Evolutionary conservation across 345 rosid genomes (phyloP), one percentile per base, ranked within the genome.

Genomic region (Laguncularia racemosa): DNA sequence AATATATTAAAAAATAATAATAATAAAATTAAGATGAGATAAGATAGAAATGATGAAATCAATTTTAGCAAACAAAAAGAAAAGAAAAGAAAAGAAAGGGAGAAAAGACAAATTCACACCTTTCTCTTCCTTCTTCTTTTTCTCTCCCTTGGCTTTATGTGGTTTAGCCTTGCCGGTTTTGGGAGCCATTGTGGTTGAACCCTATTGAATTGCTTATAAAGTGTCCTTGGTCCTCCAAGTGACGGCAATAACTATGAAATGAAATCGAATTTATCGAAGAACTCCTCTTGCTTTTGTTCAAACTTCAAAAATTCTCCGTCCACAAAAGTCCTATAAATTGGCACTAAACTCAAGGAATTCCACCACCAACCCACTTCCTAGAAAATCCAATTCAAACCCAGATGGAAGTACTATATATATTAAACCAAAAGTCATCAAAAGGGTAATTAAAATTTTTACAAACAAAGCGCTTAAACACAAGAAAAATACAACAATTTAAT

Each of bases 91-190:
- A 16, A 53, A 50, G 14, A 17, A 43, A 44, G 14, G 19, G 2
- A 28, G 44, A 21, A 54, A 38, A 16, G 6, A 9, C 18, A 50
- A 7, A 9, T 20, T n/a, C 43, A n/a, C 54, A 84, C 96, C 85
- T 84, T 85, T 86, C 76, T 89, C 98, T 69, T 83, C 95, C 60
- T 83, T 92, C 73, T 78, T 92, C 81, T 81, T 92, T 82, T 85
- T 86, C 18, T 89, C 98, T 50, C 88, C 78, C 69, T 84, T 89
- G 20, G 76, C 75, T 67, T 73, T 89, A 48, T 89, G 91, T 12
- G 83, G 77, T 63, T 79, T 92, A 51, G 87, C 74, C 80, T 78
- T 89, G 38, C 96, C 84, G 10, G 95, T 74, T 64, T 81, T 92
- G 16, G 98, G 97, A 56, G 98, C 95, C 98, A 92, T 92, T 63